These are phyloP conservation scores for Talaromyces piceae DNA, from an alignment of 2,329 filamentous ascomycete species.

Conservation along the genomic window DNA sequence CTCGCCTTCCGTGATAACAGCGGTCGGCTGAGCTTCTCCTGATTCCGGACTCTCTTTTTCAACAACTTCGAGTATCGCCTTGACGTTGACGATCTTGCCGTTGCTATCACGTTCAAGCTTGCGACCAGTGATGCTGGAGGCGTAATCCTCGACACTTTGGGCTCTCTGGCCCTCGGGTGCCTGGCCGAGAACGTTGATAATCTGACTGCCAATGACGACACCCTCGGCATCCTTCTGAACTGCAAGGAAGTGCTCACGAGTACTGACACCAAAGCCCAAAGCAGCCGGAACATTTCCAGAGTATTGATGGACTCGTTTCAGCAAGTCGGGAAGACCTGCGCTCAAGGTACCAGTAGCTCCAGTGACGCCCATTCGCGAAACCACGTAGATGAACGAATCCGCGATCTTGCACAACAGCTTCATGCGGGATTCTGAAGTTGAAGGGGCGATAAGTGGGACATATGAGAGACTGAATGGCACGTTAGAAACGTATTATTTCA, in stretches of 20 bases:
- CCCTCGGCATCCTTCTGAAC: conserved; percentile 81
- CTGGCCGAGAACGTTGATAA: conserved; percentile 71
- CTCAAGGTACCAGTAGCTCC: conserved; percentile 80
- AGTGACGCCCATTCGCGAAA: conserved; percentile 94
- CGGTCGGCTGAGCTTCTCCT: conserved; percentile 44
- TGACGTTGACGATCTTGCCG: conserved; percentile 52
- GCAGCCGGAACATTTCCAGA: conserved; percentile 85
- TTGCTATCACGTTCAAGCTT: conserved; percentile 40
- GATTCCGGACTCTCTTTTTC: conserved; percentile 53
- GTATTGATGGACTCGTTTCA: conserved; percentile 82
- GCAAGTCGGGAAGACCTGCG: conserved; percentile 69
- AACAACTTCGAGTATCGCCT: conserved; percentile 63
- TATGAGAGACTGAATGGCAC: conserved; percentile 64
- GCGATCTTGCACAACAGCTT: conserved; percentile 92
- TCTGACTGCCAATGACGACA: conserved; percentile 94
- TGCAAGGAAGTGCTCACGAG: conserved; percentile 82
- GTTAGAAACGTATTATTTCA: conserved; percentile 15
- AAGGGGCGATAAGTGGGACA: conserved; percentile 90
- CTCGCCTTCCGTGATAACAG: conserved; percentile 55
- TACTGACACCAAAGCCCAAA: conserved; percentile 94
- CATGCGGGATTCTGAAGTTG: conserved; percentile 89
- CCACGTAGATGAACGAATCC: conserved; percentile 98
- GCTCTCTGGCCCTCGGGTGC: conserved; percentile 59
- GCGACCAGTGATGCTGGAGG: conserved; percentile 61
- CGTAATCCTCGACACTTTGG: conserved; percentile 78